Conservation (phyloP, 768 basidiomycete genomes). For the Clitopilus passeckerianus region DNA sequence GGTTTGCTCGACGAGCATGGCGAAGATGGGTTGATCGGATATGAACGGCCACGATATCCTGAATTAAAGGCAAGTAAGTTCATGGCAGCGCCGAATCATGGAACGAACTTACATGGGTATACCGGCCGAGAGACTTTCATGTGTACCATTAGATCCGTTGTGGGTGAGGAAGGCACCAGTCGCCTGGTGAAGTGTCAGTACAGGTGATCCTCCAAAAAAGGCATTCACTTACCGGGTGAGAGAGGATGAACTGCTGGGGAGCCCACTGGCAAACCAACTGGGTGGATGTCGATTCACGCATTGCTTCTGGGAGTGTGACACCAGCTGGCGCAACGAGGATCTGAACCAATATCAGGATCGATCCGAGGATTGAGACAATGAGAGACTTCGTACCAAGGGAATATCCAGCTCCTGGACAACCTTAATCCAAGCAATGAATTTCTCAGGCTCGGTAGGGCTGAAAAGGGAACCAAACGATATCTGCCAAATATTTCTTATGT, state of each 20-base stretch:
- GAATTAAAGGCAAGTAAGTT: neutral
- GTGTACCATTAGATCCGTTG: neutral
- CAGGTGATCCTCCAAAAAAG: too few relatives aligned
- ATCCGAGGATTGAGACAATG: too few relatives aligned
- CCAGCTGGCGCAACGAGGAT: neutral
- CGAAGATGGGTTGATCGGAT: neutral
- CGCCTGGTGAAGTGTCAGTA: neutral
- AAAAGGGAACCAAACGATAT: neutral
- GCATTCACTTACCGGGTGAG: neutral
- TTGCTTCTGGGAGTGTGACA: neutral
- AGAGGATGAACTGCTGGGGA: neutral
- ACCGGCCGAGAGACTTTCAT: neutral
- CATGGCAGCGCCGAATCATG: neutral
- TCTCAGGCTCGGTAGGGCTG: neutral
- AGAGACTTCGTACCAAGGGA: neutral
- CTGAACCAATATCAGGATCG: too few relatives aligned
- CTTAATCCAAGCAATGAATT: neutral
- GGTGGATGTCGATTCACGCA: neutral
- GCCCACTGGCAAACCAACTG: neutral
- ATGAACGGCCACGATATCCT: neutral
- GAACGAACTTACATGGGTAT: neutral
- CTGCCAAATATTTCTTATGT: neutral
- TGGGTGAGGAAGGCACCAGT: neutral
- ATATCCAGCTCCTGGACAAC: neutral
- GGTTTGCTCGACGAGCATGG: neutral